A percentile compares a stretch with the other conserved stretches of the same genome.
These are phyloP conservation scores for Passiflora organensis DNA, from an alignment of 345 rosid genomes.

Conservation along the genomic window DNA sequence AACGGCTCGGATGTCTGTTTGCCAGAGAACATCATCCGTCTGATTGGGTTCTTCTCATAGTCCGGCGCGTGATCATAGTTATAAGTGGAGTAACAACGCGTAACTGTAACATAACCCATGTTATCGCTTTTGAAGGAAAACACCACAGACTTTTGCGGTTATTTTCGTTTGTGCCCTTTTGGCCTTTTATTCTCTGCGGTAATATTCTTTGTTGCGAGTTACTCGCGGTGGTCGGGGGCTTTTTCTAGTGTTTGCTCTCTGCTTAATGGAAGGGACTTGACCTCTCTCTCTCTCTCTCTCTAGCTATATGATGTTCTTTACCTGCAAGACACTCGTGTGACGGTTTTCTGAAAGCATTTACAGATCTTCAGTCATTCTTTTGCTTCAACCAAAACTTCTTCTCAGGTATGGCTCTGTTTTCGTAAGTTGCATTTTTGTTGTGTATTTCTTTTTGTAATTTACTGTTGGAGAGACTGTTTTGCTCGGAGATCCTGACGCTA, in stretches of 20 bases:
- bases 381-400: too few relatives aligned
- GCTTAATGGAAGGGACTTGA: slow-evolving; percentile 62
- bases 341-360: too few relatives aligned
- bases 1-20: slow-evolving; percentile 27
- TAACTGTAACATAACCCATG: too few relatives aligned
- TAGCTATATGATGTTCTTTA: slow-evolving; percentile 18
- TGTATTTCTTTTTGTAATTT: too few relatives aligned
- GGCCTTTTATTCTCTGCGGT: not conserved
- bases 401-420: too few relatives aligned
- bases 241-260: slow-evolving; percentile 43
- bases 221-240: slow-evolving; percentile 8
- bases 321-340: too few relatives aligned
- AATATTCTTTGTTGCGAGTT: slow-evolving; percentile 4
- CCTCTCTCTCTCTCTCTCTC: slow-evolving; percentile 11
- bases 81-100: too few relatives aligned
- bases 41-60: slow-evolving; percentile 15
- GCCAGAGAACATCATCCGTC: slow-evolving; percentile 20
- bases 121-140: not conserved
- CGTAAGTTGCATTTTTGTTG: too few relatives aligned
- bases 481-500: slow-evolving; percentile 16
- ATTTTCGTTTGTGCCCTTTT: slow-evolving; percentile 27
- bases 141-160: slow-evolving; percentile 9
- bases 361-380: too few relatives aligned
- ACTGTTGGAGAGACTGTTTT: not conserved
- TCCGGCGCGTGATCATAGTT: too few relatives aligned